Percentiles rank a stretch among this genome's conserved stretches.
phyloP scores from a whole-genome alignment of 345 rosid genomes.

The Pistacia vera region DNA sequence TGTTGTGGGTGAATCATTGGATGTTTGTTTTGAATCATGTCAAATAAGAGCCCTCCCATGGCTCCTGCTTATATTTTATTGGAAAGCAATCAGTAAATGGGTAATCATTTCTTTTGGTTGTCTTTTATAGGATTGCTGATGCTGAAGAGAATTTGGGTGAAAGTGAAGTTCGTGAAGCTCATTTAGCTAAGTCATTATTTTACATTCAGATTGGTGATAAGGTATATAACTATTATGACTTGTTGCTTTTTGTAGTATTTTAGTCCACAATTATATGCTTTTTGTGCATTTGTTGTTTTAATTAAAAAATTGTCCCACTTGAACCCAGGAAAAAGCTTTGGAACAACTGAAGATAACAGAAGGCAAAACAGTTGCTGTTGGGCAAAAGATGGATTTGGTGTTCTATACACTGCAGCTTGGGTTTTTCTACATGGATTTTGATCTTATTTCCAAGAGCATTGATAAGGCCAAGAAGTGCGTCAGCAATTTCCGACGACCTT shows the following conservation, averaged over 20 bases:
- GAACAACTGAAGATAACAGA: slow-evolving; percentile 95
- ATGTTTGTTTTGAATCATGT: no score
- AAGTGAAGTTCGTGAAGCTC: slow-evolving; percentile 99
- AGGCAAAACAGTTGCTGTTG: slow-evolving; percentile 98
- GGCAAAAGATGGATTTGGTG: slow-evolving; percentile 97
- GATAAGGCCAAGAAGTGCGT: slow-evolving; percentile 91
- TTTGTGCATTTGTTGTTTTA: slow-evolving; percentile 8
- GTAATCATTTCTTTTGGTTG: slow-evolving; percentile 2
- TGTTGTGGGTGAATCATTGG: neutral
- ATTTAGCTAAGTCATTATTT: slow-evolving; percentile 90
- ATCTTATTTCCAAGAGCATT: slow-evolving; percentile 89
- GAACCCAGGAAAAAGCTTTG: slow-evolving; percentile 80
- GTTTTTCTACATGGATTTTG: slow-evolving; percentile 94
- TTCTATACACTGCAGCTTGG: slow-evolving; percentile 87
- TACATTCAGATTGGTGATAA: slow-evolving; percentile 85
- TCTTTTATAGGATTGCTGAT: slow-evolving; percentile 76
- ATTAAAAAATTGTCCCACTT: slow-evolving; percentile 4
- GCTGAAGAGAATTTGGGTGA: slow-evolving; percentile 98
- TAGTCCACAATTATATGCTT: slow-evolving; percentile 13
- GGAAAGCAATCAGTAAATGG: neutral
- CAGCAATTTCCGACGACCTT: slow-evolving; percentile 10
- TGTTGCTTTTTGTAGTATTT: slow-evolving; percentile 2
- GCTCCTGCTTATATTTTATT: neutral
- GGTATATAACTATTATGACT: slow-evolving; percentile 40
- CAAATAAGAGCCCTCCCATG: no score